These are phyloP conservation scores for Trametes cubensis DNA, from an alignment of 768 basidiomycete genomes.

Conservation along the genomic window DNA sequence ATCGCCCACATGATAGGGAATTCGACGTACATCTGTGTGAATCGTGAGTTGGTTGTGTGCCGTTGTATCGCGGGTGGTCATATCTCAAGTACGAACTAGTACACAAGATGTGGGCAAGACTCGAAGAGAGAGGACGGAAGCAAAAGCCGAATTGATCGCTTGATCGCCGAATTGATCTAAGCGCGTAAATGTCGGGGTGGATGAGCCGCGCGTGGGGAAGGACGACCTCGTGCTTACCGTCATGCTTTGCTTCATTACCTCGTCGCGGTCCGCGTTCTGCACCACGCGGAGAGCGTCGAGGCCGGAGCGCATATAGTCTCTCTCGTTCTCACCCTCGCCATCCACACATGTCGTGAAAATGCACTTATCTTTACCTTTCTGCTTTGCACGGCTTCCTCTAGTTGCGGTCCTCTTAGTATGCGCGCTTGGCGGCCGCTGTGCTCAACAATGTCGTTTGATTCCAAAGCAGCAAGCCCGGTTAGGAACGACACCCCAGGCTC, in stretches of 20 bases:
- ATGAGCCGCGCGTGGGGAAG: too few species aligned
- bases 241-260: not conserved
- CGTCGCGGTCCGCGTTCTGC: not conserved
- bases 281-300: not conserved
- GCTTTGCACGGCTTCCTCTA: not conserved
- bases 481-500: not conserved
- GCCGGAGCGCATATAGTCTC: not conserved
- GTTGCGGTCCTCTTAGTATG: not conserved
- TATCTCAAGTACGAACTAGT: too few species aligned
- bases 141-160: too few species aligned
- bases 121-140: too few species aligned
- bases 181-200: too few species aligned
- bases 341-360: constrained; percentile 10
- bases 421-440: not conserved
- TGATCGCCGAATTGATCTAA: too few species aligned
- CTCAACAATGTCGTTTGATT: constrained; percentile 15
- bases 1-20: too few species aligned
- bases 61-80: too few species aligned
- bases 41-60: too few species aligned
- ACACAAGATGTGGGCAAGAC: too few species aligned
- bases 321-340: not conserved
- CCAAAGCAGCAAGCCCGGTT: constrained; percentile 1
- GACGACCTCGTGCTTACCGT: too few species aligned
- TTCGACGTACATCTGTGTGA: too few species aligned
- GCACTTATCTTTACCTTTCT: not conserved